Conservation (phyloP, 768 basidiomycete genomes). For the Mycena kentingensis region DNA sequence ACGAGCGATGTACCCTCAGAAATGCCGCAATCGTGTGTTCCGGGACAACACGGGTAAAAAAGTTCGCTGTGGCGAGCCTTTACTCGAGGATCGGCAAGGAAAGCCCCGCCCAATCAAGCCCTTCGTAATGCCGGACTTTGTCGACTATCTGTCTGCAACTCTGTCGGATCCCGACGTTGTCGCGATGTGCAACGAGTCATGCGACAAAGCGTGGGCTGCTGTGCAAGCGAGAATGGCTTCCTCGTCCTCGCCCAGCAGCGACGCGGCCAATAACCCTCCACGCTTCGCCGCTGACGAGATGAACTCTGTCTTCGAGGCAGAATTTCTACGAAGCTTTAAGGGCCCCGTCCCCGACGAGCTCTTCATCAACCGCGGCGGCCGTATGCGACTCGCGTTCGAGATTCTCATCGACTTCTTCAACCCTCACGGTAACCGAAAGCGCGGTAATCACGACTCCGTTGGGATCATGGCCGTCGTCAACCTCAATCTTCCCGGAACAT, state of each 20-base stretch:
- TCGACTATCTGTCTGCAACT: slow-evolving; percentile 24
- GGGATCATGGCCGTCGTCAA: no score
- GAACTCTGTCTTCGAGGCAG: slow-evolving; percentile 27
- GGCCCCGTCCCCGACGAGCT: slow-evolving; percentile 26
- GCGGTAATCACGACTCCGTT: no score
- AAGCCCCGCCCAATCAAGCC: slow-evolving; percentile 26
- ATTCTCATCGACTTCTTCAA: no score
- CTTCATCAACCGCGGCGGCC: slow-evolving; percentile 24
- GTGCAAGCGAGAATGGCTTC: slow-evolving; percentile 1
- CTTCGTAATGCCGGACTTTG: slow-evolving; percentile 19
- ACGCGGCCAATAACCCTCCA: slow-evolving; percentile 1
- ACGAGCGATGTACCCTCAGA: slow-evolving; percentile 16
- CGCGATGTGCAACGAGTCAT: slow-evolving; percentile 19
- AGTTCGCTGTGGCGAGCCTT: slow-evolving; percentile 7
- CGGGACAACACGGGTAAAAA: slow-evolving; percentile 13
- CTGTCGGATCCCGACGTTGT: slow-evolving; percentile 23
- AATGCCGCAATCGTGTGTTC: slow-evolving; percentile 15
- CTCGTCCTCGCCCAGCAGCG: slow-evolving; percentile 1
- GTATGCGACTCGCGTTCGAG: slow-evolving; percentile 25
- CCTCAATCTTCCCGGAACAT: no score
- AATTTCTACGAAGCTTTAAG: slow-evolving; percentile 30
- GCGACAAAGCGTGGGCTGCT: slow-evolving; percentile 19
- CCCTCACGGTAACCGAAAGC: no score
- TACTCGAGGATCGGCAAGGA: slow-evolving; percentile 17
- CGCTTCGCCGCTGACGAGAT: slow-evolving; percentile 11